phyloP scores from a whole-genome alignment of 768 basidiomycete species.

The Phaffia australis region DNA sequence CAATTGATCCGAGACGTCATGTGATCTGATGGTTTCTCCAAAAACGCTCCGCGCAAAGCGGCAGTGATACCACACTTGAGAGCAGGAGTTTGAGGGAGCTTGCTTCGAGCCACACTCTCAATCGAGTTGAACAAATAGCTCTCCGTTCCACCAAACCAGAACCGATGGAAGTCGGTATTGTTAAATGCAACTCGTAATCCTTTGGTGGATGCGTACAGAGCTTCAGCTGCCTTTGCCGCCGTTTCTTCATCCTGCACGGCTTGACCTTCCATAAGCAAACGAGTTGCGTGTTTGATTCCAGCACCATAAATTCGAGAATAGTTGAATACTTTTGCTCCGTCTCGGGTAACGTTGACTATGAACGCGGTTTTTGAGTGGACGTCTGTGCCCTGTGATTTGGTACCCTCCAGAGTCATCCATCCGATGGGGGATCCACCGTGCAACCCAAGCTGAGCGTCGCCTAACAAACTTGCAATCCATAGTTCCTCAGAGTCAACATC shows the following conservation, averaged over 20 bases:
- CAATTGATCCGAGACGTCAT: slow-evolving; percentile 97
- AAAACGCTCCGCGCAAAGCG: slow-evolving; percentile 79
- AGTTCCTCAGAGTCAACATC: slow-evolving; percentile 98
- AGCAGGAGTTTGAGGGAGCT: slow-evolving; percentile 79
- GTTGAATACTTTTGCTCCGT: slow-evolving; percentile 94
- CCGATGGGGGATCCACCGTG: slow-evolving; percentile 95
- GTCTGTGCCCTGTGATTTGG: slow-evolving; percentile 87
- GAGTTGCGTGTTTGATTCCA: slow-evolving; percentile 83
- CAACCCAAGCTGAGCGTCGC: slow-evolving; percentile 91
- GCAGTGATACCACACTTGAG: slow-evolving; percentile 87
- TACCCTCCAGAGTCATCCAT: slow-evolving; percentile 99
- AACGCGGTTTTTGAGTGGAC: slow-evolving; percentile 90
- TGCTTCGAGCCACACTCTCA: slow-evolving; percentile 82
- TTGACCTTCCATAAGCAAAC: slow-evolving; percentile 75
- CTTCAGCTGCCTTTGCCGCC: slow-evolving; percentile 69
- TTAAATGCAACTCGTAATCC: slow-evolving; percentile 42
- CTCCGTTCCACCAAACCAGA: slow-evolving; percentile 96
- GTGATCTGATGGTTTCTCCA: slow-evolving; percentile 47
- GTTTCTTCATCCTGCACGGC: slow-evolving; percentile 63
- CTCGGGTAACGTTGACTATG: slow-evolving; percentile 83
- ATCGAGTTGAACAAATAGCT: slow-evolving; percentile 96
- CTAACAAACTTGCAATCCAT: slow-evolving; percentile 98
- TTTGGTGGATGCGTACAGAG: slow-evolving; percentile 84
- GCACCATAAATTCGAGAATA: slow-evolving; percentile 99
- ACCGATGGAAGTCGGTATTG: slow-evolving; percentile 60